Evolutionary conservation across 75 land plant species (phyloP).

Genomic region (Pinus taeda): DNA sequence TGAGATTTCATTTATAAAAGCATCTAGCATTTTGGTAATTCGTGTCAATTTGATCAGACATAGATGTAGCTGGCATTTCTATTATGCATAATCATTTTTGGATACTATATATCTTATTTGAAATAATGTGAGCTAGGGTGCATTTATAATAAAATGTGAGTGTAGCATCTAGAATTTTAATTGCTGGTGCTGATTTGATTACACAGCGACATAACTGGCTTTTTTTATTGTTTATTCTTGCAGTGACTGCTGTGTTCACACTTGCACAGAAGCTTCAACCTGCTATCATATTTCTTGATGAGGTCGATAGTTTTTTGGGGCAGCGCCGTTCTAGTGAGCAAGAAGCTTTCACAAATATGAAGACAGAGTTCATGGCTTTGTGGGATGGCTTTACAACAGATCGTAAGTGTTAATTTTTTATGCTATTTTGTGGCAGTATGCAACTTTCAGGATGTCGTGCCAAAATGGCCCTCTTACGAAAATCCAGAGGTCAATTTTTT

Average conservation of each 20-base stretch:
- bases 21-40: too few relatives aligned
- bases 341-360: slow-evolving; percentile 90
- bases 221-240: slow-evolving; percentile 12
- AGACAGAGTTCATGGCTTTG: slow-evolving; percentile 97
- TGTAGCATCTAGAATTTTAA: background rate
- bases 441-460: background rate
- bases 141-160: background rate
- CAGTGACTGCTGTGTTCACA: slow-evolving; percentile 94
- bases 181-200: background rate
- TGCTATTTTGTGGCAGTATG: background rate
- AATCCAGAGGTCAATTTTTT: background rate
- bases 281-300: slow-evolving; percentile 96
- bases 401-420: slow-evolving; percentile 53
- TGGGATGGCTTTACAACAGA: slow-evolving; percentile 99
- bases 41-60: too few relatives aligned
- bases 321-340: slow-evolving; percentile 86
- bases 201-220: background rate
- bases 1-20: background rate
- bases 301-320: slow-evolving; percentile 97
- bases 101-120: too few relatives aligned
- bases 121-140: too few relatives aligned
- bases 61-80: too few relatives aligned
- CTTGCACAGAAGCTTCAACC: slow-evolving; percentile 97
- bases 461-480: background rate
- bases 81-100: too few relatives aligned